Evolutionary conservation across 108 stramenopile species (phyloP), one percentile per base, ranked within the genome.

Genomic region (Skeletonema marinoi): DNA sequence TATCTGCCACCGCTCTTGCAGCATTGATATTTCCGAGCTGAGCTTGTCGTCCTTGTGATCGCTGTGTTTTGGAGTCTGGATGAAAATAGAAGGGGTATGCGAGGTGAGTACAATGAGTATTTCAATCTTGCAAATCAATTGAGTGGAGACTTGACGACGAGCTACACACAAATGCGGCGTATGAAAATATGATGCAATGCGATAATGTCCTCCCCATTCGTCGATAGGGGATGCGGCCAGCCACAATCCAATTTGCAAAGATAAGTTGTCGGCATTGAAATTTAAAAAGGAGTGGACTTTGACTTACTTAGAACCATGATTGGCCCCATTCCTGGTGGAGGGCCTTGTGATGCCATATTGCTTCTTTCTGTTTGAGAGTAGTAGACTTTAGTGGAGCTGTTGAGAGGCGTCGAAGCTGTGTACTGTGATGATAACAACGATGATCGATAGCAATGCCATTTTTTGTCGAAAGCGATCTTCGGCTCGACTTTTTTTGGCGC

Each of bases 11-110:
- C 9, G 93, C 96, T 78, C 93, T 90, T 11, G 98, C 99, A 14
- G 99, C 99, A 4, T 82, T 54, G 74, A 99, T 98, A 74, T 99
- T 99, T 30, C 91, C 92, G 36, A 99, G 82, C 84, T 99, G 98
- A 4, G 98, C 98, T 68, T 96, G 88, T 31, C 98, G 95, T 32
- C 99, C 99, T 17, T 96, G 96, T 65, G 97, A 90, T 32, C 99
- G 90, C 87, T 99, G 95, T 25, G 98, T 98, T 80, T 98, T 99
- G 44, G 87, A 59, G 66, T 96, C 94, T 94, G 75, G 66, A 70
- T 67, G 38, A 85, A 73, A 44, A 44, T 50, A 84, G 65, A 29
- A 80, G 48, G 54, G 77, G 87, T n/a, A 78, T 41, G 39, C 39
- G 39, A n/a, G 44, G 44, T 46, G 44, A 46, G 44, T 46, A n/a